A percentile compares a stretch with the other conserved stretches of the same genome.
These are phyloP conservation scores for Capronia epimyces DNA, from an alignment of 2,329 filamentous ascomycete genomes.

Conservation along the genomic window DNA sequence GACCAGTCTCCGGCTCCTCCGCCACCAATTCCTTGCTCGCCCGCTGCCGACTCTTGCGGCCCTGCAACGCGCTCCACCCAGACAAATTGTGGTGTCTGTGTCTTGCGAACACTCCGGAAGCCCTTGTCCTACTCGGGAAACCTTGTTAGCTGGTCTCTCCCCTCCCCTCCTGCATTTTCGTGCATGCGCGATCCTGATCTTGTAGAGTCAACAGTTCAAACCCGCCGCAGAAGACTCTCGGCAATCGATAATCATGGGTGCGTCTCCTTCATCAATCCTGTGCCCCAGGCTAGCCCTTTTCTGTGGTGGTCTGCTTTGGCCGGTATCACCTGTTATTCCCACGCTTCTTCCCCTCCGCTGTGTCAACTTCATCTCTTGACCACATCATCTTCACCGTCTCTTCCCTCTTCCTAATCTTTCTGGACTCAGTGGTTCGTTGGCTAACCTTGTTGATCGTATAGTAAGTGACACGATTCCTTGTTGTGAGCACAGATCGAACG, in stretches of 20 bases:
- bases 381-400: constrained; percentile 20
- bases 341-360: constrained; percentile 4
- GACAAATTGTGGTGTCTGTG: constrained; percentile 23
- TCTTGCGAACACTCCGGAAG: constrained; percentile 20
- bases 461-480: constrained; percentile 24
- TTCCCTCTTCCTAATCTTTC: constrained; percentile 13
- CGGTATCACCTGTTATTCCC: constrained; percentile 21
- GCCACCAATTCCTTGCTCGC: constrained; percentile 8
- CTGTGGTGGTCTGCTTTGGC: constrained; percentile 16
- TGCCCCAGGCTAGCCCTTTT: constrained; percentile 27
- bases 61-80: constrained; percentile 21
- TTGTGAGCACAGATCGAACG: constrained; percentile 13
- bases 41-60: constrained; percentile 11
- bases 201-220: constrained; percentile 29
- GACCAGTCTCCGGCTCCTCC: constrained; percentile 9
- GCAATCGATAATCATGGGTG: constrained; percentile 34
- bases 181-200: constrained; percentile 32
- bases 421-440: constrained; percentile 7
- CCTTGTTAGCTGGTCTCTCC: constrained; percentile 30
- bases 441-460: constrained; percentile 17
- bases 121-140: constrained; percentile 29
- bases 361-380: constrained; percentile 12
- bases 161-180: constrained; percentile 29
- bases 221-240: constrained; percentile 28
- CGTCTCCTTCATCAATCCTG: constrained; percentile 25